Base-by-base conservation (phyloP, 306 rosid genomes). In the Nissolia schottii region DNA sequence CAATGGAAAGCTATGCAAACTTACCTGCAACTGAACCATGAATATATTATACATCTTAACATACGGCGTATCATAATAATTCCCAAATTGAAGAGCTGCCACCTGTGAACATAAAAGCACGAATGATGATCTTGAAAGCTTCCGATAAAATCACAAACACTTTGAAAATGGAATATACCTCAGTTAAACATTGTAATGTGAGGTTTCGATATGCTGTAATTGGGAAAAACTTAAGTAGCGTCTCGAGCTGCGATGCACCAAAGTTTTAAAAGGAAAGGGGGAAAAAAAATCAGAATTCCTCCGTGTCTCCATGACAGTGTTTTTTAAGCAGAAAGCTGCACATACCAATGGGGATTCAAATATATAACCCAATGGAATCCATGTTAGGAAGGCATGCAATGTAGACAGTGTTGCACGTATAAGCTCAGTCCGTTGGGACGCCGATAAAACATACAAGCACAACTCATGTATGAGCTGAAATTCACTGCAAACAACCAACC, bases 311-410 rank as follows among this genome's bases (percentile, higher is more conserved):
- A 63, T 18, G n/a, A 73, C 16, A 51, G 4, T 18, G 13, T 59
- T 32, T 55, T 22, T 51, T 23, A 27, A 28, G 59, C 75, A 78
- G 45, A 78, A 65, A 61, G 46, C 3, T 32, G 45, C 11, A 82
- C 93, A 23, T 67, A 95, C 99, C 92, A 95, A 77, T 2, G 93
- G 93, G 63, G 99, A 95, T 81, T 91, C 99, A 84, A 95, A 95
- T 68, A 95, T 89, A 71, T 91, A 95, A 29, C 99, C 99, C 87
- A 95, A 78, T 48, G 99, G 99, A 86, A 95, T 95, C 99, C 99
- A 95, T 31, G 99, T 83, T 70, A 95, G 91, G 70, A 91, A 95
- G 60, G 97, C 97, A 86, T 95, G 99, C 79, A 95, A 80, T 31
- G 99, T 95, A 38, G 99, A 86, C 35, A 95, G 65, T 16, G 99